These are phyloP conservation scores for Hemerocallis citrina DNA, from an alignment of 106 monocot species.

Conservation along the genomic window DNA sequence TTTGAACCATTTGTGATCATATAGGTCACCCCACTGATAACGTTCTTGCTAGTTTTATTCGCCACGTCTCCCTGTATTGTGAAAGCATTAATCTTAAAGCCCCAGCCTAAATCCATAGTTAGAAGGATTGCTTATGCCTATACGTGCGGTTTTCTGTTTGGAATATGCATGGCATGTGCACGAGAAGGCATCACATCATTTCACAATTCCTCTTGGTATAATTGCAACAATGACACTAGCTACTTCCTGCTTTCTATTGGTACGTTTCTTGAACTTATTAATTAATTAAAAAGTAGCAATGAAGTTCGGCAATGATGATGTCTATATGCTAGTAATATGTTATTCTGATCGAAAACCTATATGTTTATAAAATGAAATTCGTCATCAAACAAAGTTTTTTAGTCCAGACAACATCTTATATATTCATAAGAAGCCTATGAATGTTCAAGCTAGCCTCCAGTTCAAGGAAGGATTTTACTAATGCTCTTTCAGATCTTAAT, in stretches of 20 bases:
- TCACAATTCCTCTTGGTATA: conserved; percentile 75
- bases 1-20: conserved; percentile 14
- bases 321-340: too few relatives aligned
- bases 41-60: conserved; percentile 67
- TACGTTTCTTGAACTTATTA: conserved; percentile 26
- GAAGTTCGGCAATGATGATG: too few relatives aligned
- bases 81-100: conserved; percentile 57
- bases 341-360: too few relatives aligned
- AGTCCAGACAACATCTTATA: too few relatives aligned
- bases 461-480: too few relatives aligned
- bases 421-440: too few relatives aligned
- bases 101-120: conserved; percentile 55
- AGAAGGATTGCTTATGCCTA: conserved; percentile 92
- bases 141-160: conserved; percentile 95
- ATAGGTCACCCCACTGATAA: conserved; percentile 64
- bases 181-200: conserved; percentile 99
- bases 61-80: conserved; percentile 79
- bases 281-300: too few relatives aligned
- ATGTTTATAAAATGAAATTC: too few relatives aligned
- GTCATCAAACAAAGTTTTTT: too few relatives aligned
- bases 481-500: too few relatives aligned
- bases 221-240: conserved; percentile 66
- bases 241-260: conserved; percentile 88
- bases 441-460: too few relatives aligned
- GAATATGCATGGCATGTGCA: conserved; percentile 99